Conservation (phyloP, 371 early-diverging fungal genomes). For the Conidiobolus coronatus region DNA sequence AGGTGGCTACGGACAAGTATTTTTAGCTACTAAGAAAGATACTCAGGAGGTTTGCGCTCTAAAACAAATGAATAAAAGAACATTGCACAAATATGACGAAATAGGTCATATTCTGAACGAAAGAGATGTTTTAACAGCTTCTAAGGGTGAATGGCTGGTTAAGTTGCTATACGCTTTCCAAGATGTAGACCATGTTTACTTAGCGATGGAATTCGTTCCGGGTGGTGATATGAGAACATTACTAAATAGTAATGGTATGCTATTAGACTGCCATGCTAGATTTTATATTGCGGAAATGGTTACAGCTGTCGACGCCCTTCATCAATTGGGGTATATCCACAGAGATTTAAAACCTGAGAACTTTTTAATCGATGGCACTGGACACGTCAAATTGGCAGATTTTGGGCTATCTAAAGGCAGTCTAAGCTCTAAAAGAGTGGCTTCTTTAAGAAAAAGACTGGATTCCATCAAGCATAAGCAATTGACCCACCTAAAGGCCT, state of each 20-base stretch:
- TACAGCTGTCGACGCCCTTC: conserved; percentile 42
- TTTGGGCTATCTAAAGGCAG: conserved; percentile 75
- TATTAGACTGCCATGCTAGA: conserved; percentile 30
- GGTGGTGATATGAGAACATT: conserved; percentile 56
- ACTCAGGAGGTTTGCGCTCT: conserved; percentile 59
- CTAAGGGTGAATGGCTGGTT: conserved; percentile 36
- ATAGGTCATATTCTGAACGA: conserved; percentile 47
- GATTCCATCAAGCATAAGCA: conserved; percentile 25
- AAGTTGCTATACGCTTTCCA: conserved; percentile 46
- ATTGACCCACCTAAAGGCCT: conserved; percentile 14
- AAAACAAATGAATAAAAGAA: conserved; percentile 57
- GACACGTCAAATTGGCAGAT: conserved; percentile 64
- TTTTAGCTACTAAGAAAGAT: conserved; percentile 43
- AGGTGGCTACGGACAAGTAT: conserved; percentile 56
- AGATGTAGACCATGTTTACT: conserved; percentile 32
- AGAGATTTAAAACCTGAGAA: conserved; percentile 36
- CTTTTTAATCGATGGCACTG: conserved; percentile 31
- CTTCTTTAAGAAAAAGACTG: conserved; percentile 25
- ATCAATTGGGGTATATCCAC: conserved; percentile 31
- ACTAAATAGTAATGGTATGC: conserved; percentile 29
- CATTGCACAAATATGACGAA: conserved; percentile 44
- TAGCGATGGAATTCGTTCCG: conserved; percentile 58
- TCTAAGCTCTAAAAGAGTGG: conserved; percentile 28
- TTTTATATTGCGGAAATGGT: conserved; percentile 52
- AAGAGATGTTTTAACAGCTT: conserved; percentile 49